phyloP scores from a whole-genome alignment of 2,329 filamentous ascomycete genomes.

The Aspergillus transmontanensis region DNA sequence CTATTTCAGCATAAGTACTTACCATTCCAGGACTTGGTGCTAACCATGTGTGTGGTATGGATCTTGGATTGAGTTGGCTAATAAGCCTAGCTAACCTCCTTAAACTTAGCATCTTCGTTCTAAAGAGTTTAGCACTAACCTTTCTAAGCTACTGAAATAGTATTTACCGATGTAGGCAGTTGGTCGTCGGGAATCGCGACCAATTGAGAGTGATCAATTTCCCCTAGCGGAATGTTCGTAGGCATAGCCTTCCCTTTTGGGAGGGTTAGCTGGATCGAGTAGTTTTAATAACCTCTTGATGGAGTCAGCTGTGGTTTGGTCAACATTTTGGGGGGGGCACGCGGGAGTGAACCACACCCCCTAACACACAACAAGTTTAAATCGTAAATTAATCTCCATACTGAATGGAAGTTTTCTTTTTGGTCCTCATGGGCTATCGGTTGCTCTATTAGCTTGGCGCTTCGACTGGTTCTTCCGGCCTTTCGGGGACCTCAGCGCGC shows the following conservation, averaged over 20 bases:
- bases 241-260: background rate
- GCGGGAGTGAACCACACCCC: background rate
- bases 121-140: background rate
- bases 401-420: background rate
- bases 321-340: background rate
- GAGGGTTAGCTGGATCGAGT: background rate
- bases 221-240: conserved; percentile 7
- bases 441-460: conserved; percentile 13
- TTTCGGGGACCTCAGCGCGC: conserved; percentile 9
- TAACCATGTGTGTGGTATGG: conserved; percentile 8
- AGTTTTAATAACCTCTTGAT: background rate
- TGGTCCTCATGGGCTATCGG: background rate
- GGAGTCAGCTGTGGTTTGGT: background rate
- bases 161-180: background rate
- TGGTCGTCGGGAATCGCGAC: conserved; percentile 4
- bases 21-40: background rate
- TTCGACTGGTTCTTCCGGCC: background rate
- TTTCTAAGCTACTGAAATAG: background rate
- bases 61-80: background rate
- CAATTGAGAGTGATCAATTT: background rate
- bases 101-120: background rate
- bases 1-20: background rate
- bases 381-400: conserved; percentile 2
- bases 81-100: background rate
- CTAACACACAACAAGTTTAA: background rate